Evolutionary conservation across 2,329 filamentous ascomycete species (phyloP).

Genomic region (Emmonsia crescens): DNA sequence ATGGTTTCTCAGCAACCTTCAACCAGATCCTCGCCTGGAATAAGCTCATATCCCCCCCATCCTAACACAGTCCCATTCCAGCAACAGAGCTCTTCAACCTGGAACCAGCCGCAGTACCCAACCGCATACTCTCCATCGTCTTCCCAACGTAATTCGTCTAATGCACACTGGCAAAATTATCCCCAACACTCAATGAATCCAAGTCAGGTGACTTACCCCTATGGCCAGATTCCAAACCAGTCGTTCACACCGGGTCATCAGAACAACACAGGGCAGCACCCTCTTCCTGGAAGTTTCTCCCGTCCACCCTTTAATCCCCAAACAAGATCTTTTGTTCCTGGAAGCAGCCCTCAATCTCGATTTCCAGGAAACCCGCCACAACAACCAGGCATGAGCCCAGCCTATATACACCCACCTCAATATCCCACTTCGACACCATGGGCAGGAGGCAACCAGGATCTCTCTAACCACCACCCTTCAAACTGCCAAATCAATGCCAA

Average conservation of each 20-base stretch:
- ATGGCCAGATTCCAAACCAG: constrained; percentile 64
- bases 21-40: constrained; percentile 27
- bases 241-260: constrained; percentile 47
- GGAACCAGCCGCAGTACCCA: constrained; percentile 25
- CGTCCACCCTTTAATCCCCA: constrained; percentile 87
- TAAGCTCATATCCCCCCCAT: constrained; percentile 27
- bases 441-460: not conserved
- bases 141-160: constrained; percentile 29
- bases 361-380: constrained; percentile 23
- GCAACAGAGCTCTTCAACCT: constrained; percentile 22
- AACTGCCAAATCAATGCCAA: not conserved
- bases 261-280: constrained; percentile 66
- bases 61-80: constrained; percentile 24
- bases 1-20: constrained; percentile 28
- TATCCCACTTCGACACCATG: not conserved
- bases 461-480: not conserved
- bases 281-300: constrained; percentile 73
- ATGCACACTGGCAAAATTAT: constrained; percentile 30
- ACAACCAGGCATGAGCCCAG: constrained; percentile 12
- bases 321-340: constrained; percentile 81
- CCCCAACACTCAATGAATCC: constrained; percentile 25
- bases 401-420: not conserved
- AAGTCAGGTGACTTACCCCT: constrained; percentile 53
- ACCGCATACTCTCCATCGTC: constrained; percentile 16
- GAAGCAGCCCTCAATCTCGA: constrained; percentile 30